These are phyloP conservation scores for Polyporus arcularius DNA, from an alignment of 768 basidiomycete genomes.

Conservation along the genomic window DNA sequence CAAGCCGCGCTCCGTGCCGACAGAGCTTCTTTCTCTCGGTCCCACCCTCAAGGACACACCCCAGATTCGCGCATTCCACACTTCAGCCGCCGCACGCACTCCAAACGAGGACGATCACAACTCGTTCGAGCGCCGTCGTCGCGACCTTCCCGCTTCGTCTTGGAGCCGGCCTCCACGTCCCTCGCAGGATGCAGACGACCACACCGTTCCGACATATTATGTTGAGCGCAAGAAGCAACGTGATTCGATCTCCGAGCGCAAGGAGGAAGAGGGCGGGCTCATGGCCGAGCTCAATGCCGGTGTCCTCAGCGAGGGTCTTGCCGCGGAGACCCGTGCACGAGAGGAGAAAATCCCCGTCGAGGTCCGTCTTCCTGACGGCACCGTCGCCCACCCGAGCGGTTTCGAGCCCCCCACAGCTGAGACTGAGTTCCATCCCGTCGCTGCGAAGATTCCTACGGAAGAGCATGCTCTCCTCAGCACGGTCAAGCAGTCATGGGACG, in stretches of 20 bases:
- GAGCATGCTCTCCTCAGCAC: slow-evolving; percentile 24
- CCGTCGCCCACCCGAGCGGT: slow-evolving; percentile 42
- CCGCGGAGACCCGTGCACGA: slow-evolving; percentile 26
- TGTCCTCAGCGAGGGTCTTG: slow-evolving; percentile 31
- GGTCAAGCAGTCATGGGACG: slow-evolving; percentile 30
- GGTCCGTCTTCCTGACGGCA: slow-evolving; percentile 39
- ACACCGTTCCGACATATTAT: slow-evolving; percentile 31
- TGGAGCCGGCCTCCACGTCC: slow-evolving; percentile 29
- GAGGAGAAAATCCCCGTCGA: slow-evolving; percentile 47
- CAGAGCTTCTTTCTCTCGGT: slow-evolving; percentile 10
- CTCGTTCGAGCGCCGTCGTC: slow-evolving; percentile 17
- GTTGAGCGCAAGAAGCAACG: slow-evolving; percentile 31
- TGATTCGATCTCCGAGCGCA: slow-evolving; percentile 27
- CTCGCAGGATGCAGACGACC: slow-evolving; percentile 30
- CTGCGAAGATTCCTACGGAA: slow-evolving; percentile 22
- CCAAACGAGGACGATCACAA: slow-evolving; percentile 5
- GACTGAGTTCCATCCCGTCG: slow-evolving; percentile 35
- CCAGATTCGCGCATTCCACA: slow-evolving; percentile 21
- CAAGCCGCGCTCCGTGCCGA: background rate
- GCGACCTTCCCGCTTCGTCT: slow-evolving; percentile 22
- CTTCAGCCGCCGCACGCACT: slow-evolving; percentile 1
- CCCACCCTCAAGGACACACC: background rate
- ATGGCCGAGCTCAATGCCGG: slow-evolving; percentile 33
- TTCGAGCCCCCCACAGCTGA: slow-evolving; percentile 46
- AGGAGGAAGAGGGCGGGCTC: slow-evolving; percentile 29